Conservation (phyloP, 345 rosid genomes). For the Eucalyptus dawsonii region DNA sequence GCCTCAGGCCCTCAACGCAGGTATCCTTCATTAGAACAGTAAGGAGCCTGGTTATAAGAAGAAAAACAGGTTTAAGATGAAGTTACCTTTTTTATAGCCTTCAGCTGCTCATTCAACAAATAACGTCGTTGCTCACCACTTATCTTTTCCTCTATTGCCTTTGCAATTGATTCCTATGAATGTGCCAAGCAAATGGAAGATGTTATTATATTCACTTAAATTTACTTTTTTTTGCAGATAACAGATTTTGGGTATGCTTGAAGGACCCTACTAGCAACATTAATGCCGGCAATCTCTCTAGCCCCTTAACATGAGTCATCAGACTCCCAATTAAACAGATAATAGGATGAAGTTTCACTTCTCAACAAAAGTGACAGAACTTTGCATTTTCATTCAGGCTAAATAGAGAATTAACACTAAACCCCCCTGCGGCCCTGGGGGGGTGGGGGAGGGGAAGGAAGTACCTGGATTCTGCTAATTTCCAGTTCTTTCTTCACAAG, state of each 20-base stretch:
- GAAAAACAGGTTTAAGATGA: background rate
- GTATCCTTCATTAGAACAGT: background rate
- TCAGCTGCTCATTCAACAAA: slow-evolving; percentile 95
- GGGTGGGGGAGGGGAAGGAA: no score
- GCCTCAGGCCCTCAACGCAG: background rate
- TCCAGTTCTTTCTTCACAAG: slow-evolving; percentile 96
- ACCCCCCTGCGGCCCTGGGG: fast-evolving
- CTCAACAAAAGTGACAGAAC: background rate
- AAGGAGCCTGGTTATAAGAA: background rate
- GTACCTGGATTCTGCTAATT: slow-evolving; percentile 96
- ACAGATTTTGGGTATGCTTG: background rate
- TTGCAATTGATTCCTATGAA: slow-evolving; percentile 83
- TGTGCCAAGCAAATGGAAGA: slow-evolving; percentile 2
- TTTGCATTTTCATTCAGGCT: background rate
- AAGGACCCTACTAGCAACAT: background rate
- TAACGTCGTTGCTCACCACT: slow-evolving; percentile 98
- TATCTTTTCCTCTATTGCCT: slow-evolving; percentile 97
- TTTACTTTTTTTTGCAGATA: background rate
- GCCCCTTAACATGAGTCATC: background rate
- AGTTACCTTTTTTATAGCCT: slow-evolving; percentile 95
- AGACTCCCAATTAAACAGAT: background rate
- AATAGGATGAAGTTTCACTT: background rate
- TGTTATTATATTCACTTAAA: background rate
- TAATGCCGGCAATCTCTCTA: background rate
- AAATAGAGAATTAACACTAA: background rate